Base-by-base conservation (phyloP, 139 green algal species). In the Chlamydomonas sp. region DNA sequence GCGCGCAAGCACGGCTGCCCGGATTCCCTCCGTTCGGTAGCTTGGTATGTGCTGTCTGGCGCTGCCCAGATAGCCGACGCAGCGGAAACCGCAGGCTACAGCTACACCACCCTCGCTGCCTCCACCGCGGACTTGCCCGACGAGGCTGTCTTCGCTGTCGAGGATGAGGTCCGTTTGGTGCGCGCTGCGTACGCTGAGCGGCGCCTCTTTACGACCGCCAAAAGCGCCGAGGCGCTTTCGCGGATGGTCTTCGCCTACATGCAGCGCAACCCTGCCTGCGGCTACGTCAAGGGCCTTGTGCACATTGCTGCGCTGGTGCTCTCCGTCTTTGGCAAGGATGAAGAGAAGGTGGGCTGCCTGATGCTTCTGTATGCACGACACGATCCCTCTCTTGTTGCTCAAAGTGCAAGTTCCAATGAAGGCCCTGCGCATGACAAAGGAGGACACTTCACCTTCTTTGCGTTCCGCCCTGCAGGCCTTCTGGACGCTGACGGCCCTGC, bases 401-500 rank as follows among this genome's bases (percentile, higher is more conserved):
- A 49, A 49, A 49, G 31, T 49, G 31, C 31, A 49, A 49, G 31
- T 49, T 49, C 31, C 31, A 49, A 49, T 49, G 31, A 49, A 49
- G 31, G 31, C 31, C 31, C 31, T 49, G 31, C 31, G 31, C 31
- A 49, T 49, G 31, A 49, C 31, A 49, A 49, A 49, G 31, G 31
- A 49, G 31, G 31, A 49, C 31, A 49, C 31, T 49, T 49, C 31
- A 49, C 31, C 31, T 49, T 49, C 31, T 49, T 49, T 49, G 31
- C 31, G 31, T 49, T 49, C 31, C 31, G 31, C 31, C 31, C 31
- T 49, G 31, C 73, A 81, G 62, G 73, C 72, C 15, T 95, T 94
- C 69, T 95, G 91, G 91, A 89, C 82, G 1, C 79, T 94, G 61
- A 63, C 77, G 4, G 91, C 88, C 1, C 71, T 94, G 59, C 67